Percentiles rank a stretch among this genome's conserved stretches.
Evolutionary conservation across 1,284 basidiomycete species (phyloP).

Genomic region (Rhodotorula glutinis): DNA sequence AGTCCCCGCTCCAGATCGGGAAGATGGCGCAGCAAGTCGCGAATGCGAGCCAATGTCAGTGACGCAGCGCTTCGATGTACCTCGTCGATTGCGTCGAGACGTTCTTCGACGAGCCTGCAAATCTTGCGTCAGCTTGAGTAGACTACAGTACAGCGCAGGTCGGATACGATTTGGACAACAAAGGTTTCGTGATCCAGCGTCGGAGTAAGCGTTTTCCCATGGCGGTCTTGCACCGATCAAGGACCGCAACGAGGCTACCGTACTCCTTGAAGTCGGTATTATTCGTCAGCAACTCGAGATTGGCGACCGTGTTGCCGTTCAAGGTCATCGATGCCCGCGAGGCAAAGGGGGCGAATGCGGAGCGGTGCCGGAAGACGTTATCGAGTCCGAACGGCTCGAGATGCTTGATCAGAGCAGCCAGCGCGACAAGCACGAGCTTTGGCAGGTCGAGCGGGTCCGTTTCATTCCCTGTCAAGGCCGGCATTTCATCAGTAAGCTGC

Average conservation of each 20-base stretch:
- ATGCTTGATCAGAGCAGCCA: slow-evolving; percentile 74
- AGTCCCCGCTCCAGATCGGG: slow-evolving; percentile 88
- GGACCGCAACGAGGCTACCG: slow-evolving; percentile 79
- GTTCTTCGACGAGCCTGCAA: slow-evolving; percentile 57
- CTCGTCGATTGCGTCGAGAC: slow-evolving; percentile 81
- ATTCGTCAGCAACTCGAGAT: slow-evolving; percentile 88
- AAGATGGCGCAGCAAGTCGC: slow-evolving; percentile 66
- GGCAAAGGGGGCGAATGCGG: slow-evolving; percentile 67
- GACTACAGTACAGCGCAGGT: neutral
- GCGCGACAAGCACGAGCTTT: slow-evolving; percentile 60
- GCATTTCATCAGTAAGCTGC: neutral
- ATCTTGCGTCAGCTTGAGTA: neutral
- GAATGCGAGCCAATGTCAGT: slow-evolving; percentile 59
- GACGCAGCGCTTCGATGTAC: slow-evolving; percentile 57
- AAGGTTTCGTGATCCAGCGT: slow-evolving; percentile 81
- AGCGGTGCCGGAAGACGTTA: slow-evolving; percentile 67
- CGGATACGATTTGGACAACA: slow-evolving; percentile 68
- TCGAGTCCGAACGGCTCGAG: slow-evolving; percentile 72
- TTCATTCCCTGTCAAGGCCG: neutral
- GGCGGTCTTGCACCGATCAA: slow-evolving; percentile 76
- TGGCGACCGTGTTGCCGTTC: slow-evolving; percentile 79
- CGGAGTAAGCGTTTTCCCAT: slow-evolving; percentile 82
- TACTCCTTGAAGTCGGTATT: slow-evolving; percentile 70
- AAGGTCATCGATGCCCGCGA: slow-evolving; percentile 81
- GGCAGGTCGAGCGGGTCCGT: slow-evolving; percentile 30